These are phyloP conservation scores for Sphaerobolus stellatus DNA, from an alignment of 1,284 basidiomycete species.

Conservation along the genomic window DNA sequence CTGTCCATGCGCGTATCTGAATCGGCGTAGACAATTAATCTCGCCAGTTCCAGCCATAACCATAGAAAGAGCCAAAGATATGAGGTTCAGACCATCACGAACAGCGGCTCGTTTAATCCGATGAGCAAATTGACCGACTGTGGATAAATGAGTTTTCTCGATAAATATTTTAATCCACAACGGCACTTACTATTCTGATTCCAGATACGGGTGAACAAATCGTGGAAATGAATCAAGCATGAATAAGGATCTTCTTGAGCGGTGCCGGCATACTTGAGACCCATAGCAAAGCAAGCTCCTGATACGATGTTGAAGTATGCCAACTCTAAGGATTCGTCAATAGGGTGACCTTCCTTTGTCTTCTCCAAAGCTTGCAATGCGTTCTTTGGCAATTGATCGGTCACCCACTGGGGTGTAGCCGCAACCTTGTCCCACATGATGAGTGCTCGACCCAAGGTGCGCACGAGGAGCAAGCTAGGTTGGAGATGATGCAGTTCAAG, in stretches of 20 bases:
- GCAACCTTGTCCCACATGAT: slow-evolving; percentile 87
- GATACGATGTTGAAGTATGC: slow-evolving; percentile 89
- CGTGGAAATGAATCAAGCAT: slow-evolving; percentile 79
- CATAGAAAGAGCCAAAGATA: slow-evolving; percentile 83
- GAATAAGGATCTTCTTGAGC: slow-evolving; percentile 84
- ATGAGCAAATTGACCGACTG: slow-evolving; percentile 78
- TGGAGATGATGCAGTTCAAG: slow-evolving; percentile 82
- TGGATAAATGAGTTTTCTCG: slow-evolving; percentile 6
- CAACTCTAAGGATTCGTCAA: slow-evolving; percentile 79
- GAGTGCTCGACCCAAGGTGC: slow-evolving; percentile 75
- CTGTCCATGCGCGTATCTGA: slow-evolving; percentile 91
- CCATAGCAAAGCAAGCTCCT: slow-evolving; percentile 89
- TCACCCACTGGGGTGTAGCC: slow-evolving; percentile 78
- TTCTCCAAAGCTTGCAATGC: slow-evolving; percentile 61
- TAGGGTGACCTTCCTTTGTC: slow-evolving; percentile 46
- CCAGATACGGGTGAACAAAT: slow-evolving; percentile 69
- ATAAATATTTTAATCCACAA: slow-evolving; percentile 9
- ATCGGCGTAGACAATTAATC: slow-evolving; percentile 83
- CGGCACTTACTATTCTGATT: slow-evolving; percentile 56
- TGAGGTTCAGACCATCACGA: slow-evolving; percentile 85
- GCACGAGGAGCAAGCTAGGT: slow-evolving; percentile 82
- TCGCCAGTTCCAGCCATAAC: slow-evolving; percentile 98
- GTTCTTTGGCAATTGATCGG: slow-evolving; percentile 68
- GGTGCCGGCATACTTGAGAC: slow-evolving; percentile 91
- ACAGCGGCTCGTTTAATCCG: slow-evolving; percentile 83